Evolutionary conservation across 192 early-diverging fungal genomes (phyloP).

Genomic region (Umbelopsis sp.): DNA sequence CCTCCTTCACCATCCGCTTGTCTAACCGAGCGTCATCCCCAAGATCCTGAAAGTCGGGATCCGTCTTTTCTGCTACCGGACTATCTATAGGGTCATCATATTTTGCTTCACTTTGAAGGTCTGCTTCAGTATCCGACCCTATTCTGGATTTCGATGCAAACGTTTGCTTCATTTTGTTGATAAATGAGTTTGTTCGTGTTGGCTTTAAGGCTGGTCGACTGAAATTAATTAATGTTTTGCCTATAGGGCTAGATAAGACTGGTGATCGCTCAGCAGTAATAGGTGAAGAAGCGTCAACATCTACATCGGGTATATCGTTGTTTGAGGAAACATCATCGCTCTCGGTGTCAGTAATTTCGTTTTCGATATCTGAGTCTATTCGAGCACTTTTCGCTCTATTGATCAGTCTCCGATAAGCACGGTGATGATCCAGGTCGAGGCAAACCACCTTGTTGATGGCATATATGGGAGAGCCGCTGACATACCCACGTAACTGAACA

Average conservation of each 20-base stretch:
- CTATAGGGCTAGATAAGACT: not conserved
- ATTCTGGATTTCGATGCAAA: slow-evolving; percentile 16
- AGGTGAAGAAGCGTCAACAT: not conserved
- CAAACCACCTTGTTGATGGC: slow-evolving; percentile 42
- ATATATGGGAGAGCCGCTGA: slow-evolving; percentile 41
- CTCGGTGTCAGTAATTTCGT: not conserved
- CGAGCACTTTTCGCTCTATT: slow-evolving; percentile 19
- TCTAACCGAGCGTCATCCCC: slow-evolving; percentile 44
- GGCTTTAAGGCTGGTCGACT: not conserved
- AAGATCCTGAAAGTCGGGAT: slow-evolving; percentile 20
- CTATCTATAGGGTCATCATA: not conserved
- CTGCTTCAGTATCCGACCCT: slow-evolving; percentile 27
- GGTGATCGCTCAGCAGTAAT: not conserved
- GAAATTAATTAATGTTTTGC: not conserved
- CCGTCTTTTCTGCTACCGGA: not conserved
- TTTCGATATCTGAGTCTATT: slow-evolving; percentile 1
- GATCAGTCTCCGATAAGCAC: slow-evolving; percentile 25
- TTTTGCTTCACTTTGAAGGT: slow-evolving; percentile 13
- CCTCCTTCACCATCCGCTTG: slow-evolving; percentile 46
- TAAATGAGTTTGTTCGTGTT: not conserved
- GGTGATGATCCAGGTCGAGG: slow-evolving; percentile 34
- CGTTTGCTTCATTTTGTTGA: slow-evolving; percentile 19
- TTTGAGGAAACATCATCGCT: not conserved
- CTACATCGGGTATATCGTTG: not conserved
- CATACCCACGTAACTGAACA: slow-evolving; percentile 35